Percentiles rank a stretch among this genome's conserved stretches.
These are phyloP conservation scores for Avena sativa DNA, from an alignment of 176 grass and related monocot genomes.

Conservation along the genomic window DNA sequence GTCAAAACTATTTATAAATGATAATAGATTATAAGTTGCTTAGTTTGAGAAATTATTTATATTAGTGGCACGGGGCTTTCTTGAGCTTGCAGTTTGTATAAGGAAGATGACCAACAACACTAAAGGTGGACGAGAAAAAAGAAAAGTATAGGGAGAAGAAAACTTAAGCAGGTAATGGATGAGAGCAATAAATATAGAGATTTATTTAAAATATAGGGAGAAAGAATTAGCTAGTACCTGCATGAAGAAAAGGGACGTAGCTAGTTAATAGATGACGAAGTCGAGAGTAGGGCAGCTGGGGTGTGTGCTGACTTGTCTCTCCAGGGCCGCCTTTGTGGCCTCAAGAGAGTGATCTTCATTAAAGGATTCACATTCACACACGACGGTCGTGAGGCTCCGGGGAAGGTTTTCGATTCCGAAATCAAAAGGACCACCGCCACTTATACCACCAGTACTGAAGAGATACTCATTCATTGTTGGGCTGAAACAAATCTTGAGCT, in stretches of 20 bases:
- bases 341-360: neutral
- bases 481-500: neutral
- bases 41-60: neutral
- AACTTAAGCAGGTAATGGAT: neutral
- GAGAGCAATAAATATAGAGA: neutral
- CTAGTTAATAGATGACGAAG: neutral
- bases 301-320: conserved; percentile 2
- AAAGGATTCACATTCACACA: neutral
- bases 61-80: too few relatives aligned
- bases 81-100: too few relatives aligned
- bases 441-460: neutral
- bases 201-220: neutral
- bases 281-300: neutral
- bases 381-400: neutral
- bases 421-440: conserved; percentile 1
- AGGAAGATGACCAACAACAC: neutral
- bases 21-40: neutral
- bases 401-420: conserved; percentile 13
- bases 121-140: neutral
- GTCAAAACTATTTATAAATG: neutral
- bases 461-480: neutral
- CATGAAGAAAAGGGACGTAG: neutral
- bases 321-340: neutral
- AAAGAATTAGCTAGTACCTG: neutral
- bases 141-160: neutral